Evolutionary conservation across 106 monocot species (phyloP).

Genomic region (Dendrobium huoshanense): DNA sequence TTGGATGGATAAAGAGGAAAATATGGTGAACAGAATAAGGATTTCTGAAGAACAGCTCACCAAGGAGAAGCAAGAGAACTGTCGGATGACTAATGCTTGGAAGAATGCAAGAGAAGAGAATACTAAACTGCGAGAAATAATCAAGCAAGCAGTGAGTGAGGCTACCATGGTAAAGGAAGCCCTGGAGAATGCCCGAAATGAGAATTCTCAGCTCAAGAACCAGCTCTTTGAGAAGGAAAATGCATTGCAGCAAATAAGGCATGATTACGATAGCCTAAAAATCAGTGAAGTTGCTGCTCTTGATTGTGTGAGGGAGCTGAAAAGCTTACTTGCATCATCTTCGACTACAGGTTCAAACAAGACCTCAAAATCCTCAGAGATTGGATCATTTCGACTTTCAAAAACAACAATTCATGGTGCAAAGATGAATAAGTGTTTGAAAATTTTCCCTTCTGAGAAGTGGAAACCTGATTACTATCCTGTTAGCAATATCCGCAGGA

Average conservation of each 20-base stretch:
- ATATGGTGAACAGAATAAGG: constrained; percentile 50
- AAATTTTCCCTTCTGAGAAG: constrained; percentile 20
- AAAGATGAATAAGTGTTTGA: constrained; percentile 6
- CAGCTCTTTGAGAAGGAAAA: constrained; percentile 41
- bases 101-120: constrained; percentile 47
- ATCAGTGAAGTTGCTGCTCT: constrained; percentile 46
- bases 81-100: constrained; percentile 30
- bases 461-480: constrained; percentile 10
- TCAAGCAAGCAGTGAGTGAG: constrained; percentile 81
- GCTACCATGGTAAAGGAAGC: constrained; percentile 63
- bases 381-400: neutral
- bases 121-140: constrained; percentile 57
- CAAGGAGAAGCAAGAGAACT: constrained; percentile 36
- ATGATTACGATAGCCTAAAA: constrained; percentile 35
- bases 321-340: constrained; percentile 29
- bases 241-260: constrained; percentile 17
- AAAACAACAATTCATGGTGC: neutral
- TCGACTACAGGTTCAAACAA: constrained; percentile 15
- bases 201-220: constrained; percentile 59
- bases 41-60: constrained; percentile 58
- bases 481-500: neutral
- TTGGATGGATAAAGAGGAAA: constrained; percentile 65
- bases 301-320: constrained; percentile 41
- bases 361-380: constrained; percentile 1
- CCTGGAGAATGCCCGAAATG: constrained; percentile 58